Conservation (phyloP, 2,329 filamentous ascomycete species). For the Ceratocystis alfenasii region DNA sequence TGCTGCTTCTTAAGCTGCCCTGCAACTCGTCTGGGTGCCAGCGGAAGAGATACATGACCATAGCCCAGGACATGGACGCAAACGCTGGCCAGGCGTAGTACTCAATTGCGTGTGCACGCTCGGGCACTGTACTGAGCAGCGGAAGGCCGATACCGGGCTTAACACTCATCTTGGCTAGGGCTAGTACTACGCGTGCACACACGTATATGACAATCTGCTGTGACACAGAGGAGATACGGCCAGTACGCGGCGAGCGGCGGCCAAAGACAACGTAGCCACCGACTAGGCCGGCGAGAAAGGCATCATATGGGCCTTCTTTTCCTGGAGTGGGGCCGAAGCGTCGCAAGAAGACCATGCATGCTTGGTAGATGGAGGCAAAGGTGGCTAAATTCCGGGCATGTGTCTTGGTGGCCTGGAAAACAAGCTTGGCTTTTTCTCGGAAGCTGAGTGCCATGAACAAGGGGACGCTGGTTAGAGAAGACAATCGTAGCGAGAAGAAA, state of each 20-base stretch:
- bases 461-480: conserved; percentile 1
- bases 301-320: conserved; percentile 63
- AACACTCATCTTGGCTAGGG: conserved; percentile 70
- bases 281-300: conserved; percentile 72
- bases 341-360: conserved; percentile 62
- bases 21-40: conserved; percentile 87
- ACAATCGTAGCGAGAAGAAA: background rate
- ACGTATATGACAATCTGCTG: conserved; percentile 99
- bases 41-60: conserved; percentile 90
- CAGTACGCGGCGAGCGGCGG: conserved; percentile 46
- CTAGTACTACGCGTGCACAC: conserved; percentile 80
- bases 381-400: conserved; percentile 86
- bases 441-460: conserved; percentile 34
- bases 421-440: conserved; percentile 62
- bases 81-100: conserved; percentile 85
- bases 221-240: conserved; percentile 66
- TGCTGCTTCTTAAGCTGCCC: conserved; percentile 81
- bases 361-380: conserved; percentile 86
- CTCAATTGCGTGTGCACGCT: conserved; percentile 39
- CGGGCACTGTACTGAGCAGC: conserved; percentile 34
- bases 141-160: conserved; percentile 47
- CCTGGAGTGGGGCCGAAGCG: conserved; percentile 45
- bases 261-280: conserved; percentile 94
- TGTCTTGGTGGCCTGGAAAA: conserved; percentile 75
- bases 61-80: conserved; percentile 78